Base-by-base conservation (phyloP, 1,284 basidiomycete species). In the Xerocomus nothofagi region DNA sequence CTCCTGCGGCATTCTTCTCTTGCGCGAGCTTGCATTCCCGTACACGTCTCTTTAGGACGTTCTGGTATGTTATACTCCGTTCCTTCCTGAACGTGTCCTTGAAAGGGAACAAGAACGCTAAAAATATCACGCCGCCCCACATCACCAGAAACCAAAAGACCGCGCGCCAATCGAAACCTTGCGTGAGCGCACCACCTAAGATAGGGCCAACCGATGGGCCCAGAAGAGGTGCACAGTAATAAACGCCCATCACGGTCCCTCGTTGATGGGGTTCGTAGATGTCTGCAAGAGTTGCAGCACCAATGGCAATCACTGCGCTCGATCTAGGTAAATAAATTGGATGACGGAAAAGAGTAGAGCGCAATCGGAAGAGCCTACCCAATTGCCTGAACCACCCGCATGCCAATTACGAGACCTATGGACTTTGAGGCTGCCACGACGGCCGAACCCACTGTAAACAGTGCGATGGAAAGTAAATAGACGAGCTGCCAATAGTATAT, bases 131-230 rank as follows among this genome's bases (percentile, higher is more conserved):
- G 1, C 79, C 82, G 8, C 80, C 80, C 54, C 84, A 78, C 39
- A 85, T 85, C 3, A 80, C 74, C 29, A 93, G 75, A 66, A 93
- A 91, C 80, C 89, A 94, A 68, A 94, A 91, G 0, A 88, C 81
- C 2, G 84, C 81, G 24, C 91, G 80, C 91, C 92, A 94, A 55
- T 71, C 75, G 61, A 86, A 83, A 0, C 75, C 78, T 53, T 85
- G 75, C 0, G 86, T 85, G 5, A 93, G 74, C 0, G 74, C 81
- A 10, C 92, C 92, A 15, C 84, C 84, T 30, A 81, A 64, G 33
- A 93, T 77, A 1, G 90, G 86, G 0, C 88, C 91, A 2, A 92
- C 59, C 0, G 84, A 74, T 4, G 82, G 81, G 0, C 88, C 81
- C 15, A 82, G 71, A 15, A 81, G 71, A 2, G 80, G 82, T 15